phyloP scores from a whole-genome alignment of 1,284 basidiomycete species.

The Rhizoctonia solani region DNA sequence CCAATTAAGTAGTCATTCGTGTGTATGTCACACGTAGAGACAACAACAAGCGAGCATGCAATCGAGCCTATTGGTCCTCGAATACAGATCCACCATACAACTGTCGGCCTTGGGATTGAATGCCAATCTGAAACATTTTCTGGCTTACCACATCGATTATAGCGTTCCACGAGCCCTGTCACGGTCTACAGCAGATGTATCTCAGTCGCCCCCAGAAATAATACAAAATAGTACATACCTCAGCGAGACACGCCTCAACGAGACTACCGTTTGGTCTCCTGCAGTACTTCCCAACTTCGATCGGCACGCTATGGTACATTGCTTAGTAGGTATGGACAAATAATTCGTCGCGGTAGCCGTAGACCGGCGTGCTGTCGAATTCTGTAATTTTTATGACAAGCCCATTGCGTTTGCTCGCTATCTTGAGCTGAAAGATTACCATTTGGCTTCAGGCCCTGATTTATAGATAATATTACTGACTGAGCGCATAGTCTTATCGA shows the following conservation, averaged over 20 bases:
- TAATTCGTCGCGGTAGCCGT: not conserved
- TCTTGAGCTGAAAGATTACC: not conserved
- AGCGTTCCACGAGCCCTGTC: conserved; percentile 4
- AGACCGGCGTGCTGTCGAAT: not conserved
- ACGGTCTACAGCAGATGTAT: not conserved
- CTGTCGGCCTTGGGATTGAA: not conserved
- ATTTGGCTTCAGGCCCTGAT: no score
- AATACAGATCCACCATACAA: conserved; percentile 8
- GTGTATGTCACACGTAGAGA: not conserved
- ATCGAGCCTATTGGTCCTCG: not conserved
- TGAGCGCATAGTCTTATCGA: not conserved
- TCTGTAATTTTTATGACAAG: not conserved
- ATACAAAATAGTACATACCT: not conserved
- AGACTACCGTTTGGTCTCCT: not conserved
- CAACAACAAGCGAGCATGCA: conserved; percentile 2
- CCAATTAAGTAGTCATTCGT: no score
- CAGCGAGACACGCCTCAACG: not conserved
- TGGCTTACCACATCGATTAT: conserved; percentile 1
- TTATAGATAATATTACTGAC: not conserved
- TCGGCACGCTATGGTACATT: not conserved
- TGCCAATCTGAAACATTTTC: not conserved
- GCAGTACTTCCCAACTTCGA: conserved; percentile 5
- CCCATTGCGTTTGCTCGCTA: not conserved
- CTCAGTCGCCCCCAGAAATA: not conserved
- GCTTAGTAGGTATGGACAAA: not conserved